Conservation (phyloP, 140 eudicot genomes). For the Erigeron philadelphicus region DNA sequence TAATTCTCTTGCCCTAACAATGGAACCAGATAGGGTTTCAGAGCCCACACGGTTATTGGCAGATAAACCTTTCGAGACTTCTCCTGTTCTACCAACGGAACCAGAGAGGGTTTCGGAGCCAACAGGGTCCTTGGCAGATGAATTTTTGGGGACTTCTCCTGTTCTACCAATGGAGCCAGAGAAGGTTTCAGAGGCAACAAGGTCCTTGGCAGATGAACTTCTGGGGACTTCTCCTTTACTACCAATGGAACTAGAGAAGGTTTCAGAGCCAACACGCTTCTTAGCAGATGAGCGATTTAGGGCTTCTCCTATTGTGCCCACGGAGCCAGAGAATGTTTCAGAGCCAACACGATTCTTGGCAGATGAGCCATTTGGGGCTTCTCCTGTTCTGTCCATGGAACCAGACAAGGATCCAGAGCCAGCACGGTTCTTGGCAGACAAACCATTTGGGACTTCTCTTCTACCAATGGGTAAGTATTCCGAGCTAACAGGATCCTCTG, state of each 20-base stretch:
- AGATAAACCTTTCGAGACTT: neutral
- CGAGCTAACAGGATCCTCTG: slow-evolving; percentile 52
- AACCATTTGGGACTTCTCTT: no score
- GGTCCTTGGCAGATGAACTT: slow-evolving; percentile 36
- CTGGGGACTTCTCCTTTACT: neutral
- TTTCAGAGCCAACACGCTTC: slow-evolving; percentile 64
- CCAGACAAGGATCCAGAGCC: slow-evolving; percentile 75
- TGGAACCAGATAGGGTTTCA: slow-evolving; percentile 61
- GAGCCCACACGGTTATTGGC: slow-evolving; percentile 51
- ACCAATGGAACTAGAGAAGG: slow-evolving; percentile 41
- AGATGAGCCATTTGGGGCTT: neutral
- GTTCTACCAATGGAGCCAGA: slow-evolving; percentile 32
- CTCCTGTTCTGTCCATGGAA: neutral
- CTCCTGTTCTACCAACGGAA: slow-evolving; percentile 14
- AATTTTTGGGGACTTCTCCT: neutral
- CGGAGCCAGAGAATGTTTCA: slow-evolving; percentile 54
- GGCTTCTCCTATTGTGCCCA: neutral
- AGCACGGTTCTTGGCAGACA: neutral
- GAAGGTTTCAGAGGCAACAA: slow-evolving; percentile 59
- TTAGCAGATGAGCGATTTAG: slow-evolving; percentile 18
- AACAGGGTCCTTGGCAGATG: slow-evolving; percentile 37
- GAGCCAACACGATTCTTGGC: slow-evolving; percentile 56
- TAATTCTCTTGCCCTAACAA: slow-evolving; percentile 45
- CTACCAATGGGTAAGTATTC: no score
- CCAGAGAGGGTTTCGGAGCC: slow-evolving; percentile 73